Base-by-base conservation (phyloP, 495 filamentous ascomycete species). In the Aspergillus coremiiformis region DNA sequence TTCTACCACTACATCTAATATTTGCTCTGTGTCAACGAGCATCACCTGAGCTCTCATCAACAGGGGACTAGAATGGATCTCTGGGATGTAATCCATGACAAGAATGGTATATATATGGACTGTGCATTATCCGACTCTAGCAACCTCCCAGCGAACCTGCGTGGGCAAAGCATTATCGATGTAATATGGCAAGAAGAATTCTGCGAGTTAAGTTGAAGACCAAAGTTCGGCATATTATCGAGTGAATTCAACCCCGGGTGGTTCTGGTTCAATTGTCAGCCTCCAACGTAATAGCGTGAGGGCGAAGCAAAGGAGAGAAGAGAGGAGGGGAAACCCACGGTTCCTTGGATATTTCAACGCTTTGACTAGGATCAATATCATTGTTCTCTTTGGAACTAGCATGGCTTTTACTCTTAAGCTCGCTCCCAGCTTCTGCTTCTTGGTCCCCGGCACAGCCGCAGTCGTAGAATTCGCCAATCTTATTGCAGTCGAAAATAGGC, bases 381-480 rank as follows among this genome's bases (percentile, higher is more conserved):
- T 55, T 53, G n/a, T 32, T 43, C 19, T 49, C 49, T 20, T 46
- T 22, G 22, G 49, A 30, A n/a, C 21, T 43, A 8, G 37, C 42
- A 42, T 60, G 52, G 26, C 39, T 46, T 30, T 56, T 53, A 32
- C 22, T 44, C 5, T 48, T 39, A n/a, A 32, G 37, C 30, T 45
- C 48, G 15, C 32, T 45, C 24, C 57, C 53, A 8, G 43, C 57
- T 15, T 63, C 57, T 21, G 14, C 44, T 12, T 59, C 53, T 15
- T 78, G 82, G 47, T 91, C 89, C 24, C 89, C 90, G 3, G 83
- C 87, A 65, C 93, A 98, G 11, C 93, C 93, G 59, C 93, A 98
- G 66, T 98, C 91, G 66, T 98, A 98, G 57, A 89, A 86, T 52
- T 94, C 89, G 3, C 89, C 90, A 51, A 98, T 85, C 10, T 89